Evolutionary conservation across 2,329 filamentous ascomycete genomes (phyloP), one percentile per base, ranked within the genome.

Genomic region (Tolypocladium amazonense): DNA sequence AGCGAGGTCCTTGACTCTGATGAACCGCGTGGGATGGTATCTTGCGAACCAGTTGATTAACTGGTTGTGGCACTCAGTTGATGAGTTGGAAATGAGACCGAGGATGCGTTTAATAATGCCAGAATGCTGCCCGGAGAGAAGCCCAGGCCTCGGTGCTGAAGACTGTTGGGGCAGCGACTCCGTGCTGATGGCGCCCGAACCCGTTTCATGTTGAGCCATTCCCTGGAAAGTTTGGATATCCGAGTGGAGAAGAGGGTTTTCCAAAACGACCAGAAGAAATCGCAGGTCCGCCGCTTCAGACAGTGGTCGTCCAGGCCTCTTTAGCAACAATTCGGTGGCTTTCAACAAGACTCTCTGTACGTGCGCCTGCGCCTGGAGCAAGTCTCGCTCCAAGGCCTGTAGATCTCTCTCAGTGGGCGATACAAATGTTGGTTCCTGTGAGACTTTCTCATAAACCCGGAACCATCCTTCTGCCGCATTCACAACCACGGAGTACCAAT

Each of bases 71-170:
- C 89, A 92, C 60, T 88, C 82, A 60, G 84, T 83, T 0, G 90
- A 81, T 15, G 89, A 78, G 70, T 95, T 90, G 1, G 90, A 88
- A 30, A 96, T 70, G 12, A 96, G 76, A 0, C 92, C 92, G 33
- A 96, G 72, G 45, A 95, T 86, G 43, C 92, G 84, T 72, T 96
- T 96, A 66, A 95, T 84, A 58, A 96, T 88, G 5, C 88, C 88
- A 2, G 89, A 92, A 72, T 96, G 89, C 61, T 89, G 84, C 1
- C 87, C 87, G 33, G 83, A 78, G 14, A 78, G 69, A 9, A 75
- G 79, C 0, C 77, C 78, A 3, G 74, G 71, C 43, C 70, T 73
- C 7, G 75, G 69, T 3, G 60, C 54, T 4, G 59, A 38, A 8
- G 62, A 56, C 27, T 63, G 63, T 30, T 61, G 62, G 7, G 61